These are phyloP conservation scores for Pythium aphanidermatum DNA, from an alignment of 352 stramenopile genomes.

Conservation along the genomic window DNA sequence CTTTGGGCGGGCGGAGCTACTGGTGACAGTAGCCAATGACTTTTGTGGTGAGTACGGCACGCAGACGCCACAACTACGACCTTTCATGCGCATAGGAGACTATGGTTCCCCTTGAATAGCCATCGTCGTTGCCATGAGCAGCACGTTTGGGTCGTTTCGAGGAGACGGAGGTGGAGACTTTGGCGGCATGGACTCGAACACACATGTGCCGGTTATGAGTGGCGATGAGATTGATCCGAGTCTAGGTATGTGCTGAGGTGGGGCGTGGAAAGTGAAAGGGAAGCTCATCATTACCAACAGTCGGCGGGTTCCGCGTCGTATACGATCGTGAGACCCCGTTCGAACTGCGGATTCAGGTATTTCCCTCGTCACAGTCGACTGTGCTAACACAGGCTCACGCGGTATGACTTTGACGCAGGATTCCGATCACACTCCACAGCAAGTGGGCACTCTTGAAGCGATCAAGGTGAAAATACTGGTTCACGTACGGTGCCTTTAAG, in stretches of 20 bases:
- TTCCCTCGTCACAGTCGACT: no score
- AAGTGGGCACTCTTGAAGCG: constrained; percentile 90
- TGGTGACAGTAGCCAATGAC: constrained; percentile 4
- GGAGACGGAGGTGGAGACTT: constrained; percentile 24
- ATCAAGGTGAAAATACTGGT: constrained; percentile 95
- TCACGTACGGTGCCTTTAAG: constrained; percentile 29
- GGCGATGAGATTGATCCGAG: constrained; percentile 77
- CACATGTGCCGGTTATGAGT: constrained; percentile 37
- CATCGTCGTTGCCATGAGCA: no score
- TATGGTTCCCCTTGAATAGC: no score
- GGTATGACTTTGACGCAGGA: constrained; percentile 26
- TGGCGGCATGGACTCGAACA: constrained; percentile 17
- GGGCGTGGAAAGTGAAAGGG: neutral
- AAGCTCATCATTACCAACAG: constrained; percentile 22
- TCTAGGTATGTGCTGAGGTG: constrained; percentile 33
- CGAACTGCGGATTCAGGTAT: constrained; percentile 85
- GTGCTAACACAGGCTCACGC: neutral
- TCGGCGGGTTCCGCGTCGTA: constrained; percentile 83
- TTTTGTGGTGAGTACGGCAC: neutral
- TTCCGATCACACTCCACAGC: constrained; percentile 76
- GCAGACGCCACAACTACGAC: constrained; percentile 1
- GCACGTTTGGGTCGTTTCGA: constrained; percentile 17
- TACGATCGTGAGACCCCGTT: constrained; percentile 91
- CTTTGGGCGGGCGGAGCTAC: neutral
- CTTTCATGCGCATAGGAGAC: constrained; percentile 9